phyloP scores from a whole-genome alignment of 2,329 filamentous ascomycete genomes.

The Pochonia chlamydosporia region DNA sequence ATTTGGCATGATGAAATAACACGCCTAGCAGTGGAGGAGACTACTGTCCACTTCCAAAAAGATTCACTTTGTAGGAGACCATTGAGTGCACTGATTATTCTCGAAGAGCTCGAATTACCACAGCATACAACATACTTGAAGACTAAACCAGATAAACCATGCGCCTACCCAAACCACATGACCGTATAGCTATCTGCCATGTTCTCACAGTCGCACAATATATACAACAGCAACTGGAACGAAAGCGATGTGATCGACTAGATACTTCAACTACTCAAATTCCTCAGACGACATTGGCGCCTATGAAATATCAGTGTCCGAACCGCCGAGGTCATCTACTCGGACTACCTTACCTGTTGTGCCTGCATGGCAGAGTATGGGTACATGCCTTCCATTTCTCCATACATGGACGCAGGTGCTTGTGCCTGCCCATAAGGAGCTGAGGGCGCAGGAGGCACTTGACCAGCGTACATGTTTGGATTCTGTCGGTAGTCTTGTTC shows the following conservation, averaged over 20 bases:
- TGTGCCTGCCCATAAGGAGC: conserved; percentile 72
- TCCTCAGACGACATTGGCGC: conserved; percentile 40
- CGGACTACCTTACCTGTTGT: conserved; percentile 78
- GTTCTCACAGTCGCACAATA: neutral
- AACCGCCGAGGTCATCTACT: too few species aligned
- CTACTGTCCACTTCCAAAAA: too few species aligned
- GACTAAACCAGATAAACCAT: conserved; percentile 8
- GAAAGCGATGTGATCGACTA: neutral
- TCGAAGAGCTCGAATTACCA: conserved; percentile 7
- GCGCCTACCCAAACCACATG: conserved; percentile 10
- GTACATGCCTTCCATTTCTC: conserved; percentile 80
- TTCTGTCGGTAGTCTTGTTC: conserved; percentile 77
- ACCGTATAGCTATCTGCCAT: too few species aligned
- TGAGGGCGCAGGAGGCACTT: conserved; percentile 67
- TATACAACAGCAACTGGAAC: neutral
- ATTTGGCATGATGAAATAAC: conserved; percentile 55
- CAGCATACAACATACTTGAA: conserved; percentile 9
- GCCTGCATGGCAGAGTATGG: conserved; percentile 73
- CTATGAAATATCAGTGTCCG: conserved; percentile 21
- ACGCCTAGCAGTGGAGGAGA: neutral
- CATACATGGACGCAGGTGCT: conserved; percentile 63
- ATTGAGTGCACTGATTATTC: too few species aligned
- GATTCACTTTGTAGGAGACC: too few species aligned
- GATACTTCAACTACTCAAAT: conserved; percentile 30
- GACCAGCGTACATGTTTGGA: conserved; percentile 73